Base-by-base conservation (phyloP, 2,329 filamentous ascomycete genomes). In the Curvularia eragrostidis region DNA sequence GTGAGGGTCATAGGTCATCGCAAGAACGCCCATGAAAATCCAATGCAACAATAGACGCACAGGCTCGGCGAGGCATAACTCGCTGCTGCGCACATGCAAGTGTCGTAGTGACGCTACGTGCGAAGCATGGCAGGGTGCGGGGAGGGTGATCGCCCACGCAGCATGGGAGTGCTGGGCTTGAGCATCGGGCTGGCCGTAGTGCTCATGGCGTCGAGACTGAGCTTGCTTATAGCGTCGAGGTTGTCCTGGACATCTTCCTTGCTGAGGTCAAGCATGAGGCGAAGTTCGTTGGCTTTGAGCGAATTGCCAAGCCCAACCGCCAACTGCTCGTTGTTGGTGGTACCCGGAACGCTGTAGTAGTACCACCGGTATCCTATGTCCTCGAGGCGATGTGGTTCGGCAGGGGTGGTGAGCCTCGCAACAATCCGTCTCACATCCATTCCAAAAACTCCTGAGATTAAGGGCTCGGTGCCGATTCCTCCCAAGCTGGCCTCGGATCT, bases 171-270 rank as follows among this genome's bases (percentile, higher is more conserved):
- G 59, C 70, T 75, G 19, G 74, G 73, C 38, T 66, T 57, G 18
- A 77, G 65, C 72, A 77, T 67, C 4, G 74, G 74, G 41, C 73
- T 75, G 21, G 73, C 73, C 3, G 74, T 70, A 7, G 74, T 70
- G 47, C 71, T 72, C 65, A 75, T 15, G 2, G 73, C 73, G 59
- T 77, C 72, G 19, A 76, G 65, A 52, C 73, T 75, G 46, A 77
- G 65, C 64, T 74, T 71, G 65, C 72, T 75, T 52, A 77, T 77
- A 9, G 69, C 71, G 30, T 76, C 70, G 3, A 77, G 62, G 24
- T 75, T 76, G 30, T 63, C 66, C 58, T 75, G 69, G 1, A 74
- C 73, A 43, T 74, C 73, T 47, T 77, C 74, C 32, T 75, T 70
- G 46, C 56, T 70, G 54, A 77, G 53, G 43, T 77, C 73, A 3